Percentiles rank a stretch among this genome's conserved stretches.
Evolutionary conservation across 257 asterid genomes (phyloP).

Genomic region (Mentha longifolia): DNA sequence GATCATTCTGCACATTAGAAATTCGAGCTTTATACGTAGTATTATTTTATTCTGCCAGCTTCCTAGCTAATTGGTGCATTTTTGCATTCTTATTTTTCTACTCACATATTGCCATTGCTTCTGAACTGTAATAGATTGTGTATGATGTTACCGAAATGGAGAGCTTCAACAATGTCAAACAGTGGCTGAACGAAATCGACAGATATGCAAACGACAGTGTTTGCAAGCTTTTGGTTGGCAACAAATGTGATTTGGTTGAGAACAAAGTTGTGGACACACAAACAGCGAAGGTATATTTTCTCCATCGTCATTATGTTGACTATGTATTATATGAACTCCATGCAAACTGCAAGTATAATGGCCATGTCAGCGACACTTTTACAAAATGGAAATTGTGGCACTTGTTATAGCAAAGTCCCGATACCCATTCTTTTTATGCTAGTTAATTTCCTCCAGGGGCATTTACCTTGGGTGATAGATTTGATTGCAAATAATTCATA

Average conservation of each 20-base stretch:
- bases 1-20: constrained; percentile 1
- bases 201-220: constrained; percentile 94
- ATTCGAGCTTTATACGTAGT: not conserved
- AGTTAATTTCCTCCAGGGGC: not conserved
- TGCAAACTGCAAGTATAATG: not conserved
- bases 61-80: not conserved
- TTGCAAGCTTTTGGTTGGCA: constrained; percentile 98
- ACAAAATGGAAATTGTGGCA: not conserved
- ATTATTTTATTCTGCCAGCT: constrained; percentile 3
- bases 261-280: constrained; percentile 87
- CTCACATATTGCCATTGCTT: constrained; percentile 31
- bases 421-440: not conserved
- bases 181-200: constrained; percentile 95
- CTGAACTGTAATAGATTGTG: constrained; percentile 62
- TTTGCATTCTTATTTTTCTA: not conserved
- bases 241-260: constrained; percentile 94
- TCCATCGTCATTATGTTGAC: not conserved
- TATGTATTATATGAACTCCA: not conserved
- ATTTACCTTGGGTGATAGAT: too few species aligned
- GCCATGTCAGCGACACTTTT: not conserved
- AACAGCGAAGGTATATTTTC: constrained; percentile 66
- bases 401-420: constrained; percentile 8
- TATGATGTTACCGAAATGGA: constrained; percentile 97
- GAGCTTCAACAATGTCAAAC: constrained; percentile 98
- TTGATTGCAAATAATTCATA: too few species aligned